Evolutionary conservation across 345 rosid genomes (phyloP), one percentile per base, ranked within the genome.

Genomic region (Linum trigynum): DNA sequence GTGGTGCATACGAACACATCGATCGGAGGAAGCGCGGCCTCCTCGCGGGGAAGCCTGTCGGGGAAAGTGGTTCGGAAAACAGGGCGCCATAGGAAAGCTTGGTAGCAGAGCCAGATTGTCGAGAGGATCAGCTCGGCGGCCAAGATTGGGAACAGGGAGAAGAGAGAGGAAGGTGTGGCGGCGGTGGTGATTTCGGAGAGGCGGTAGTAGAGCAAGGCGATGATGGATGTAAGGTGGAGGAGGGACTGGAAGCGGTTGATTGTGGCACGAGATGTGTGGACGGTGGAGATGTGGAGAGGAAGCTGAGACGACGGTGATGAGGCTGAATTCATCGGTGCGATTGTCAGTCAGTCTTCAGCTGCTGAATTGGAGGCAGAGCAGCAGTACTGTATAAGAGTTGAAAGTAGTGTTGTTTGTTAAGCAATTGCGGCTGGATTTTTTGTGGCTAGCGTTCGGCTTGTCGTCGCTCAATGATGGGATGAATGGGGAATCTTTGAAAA

Each of bases 131-230:
- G 56, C 56, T 51, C 56, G 56, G 56, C 10, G 56, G 56, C n/a
- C 14, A 16, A 9, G 56, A 16, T 16, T 3, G n/a, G 56, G 56
- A 51, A 16, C 56, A 11, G n/a, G 56, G 56, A 16, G n/a, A 51
- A 9, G 56, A 51, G 32, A 23, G 32, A 23, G 32, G 32, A 23
- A 23, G 32, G 32, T 23, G 32, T 16, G 56, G 10, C 3, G 56
- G n/a, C 56, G 56, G 56, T 51, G 56, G 56, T 16, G 56, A 9
- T 51, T 51, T 51, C 14, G 56, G n/a, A 51, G 56, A 51, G 56
- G 56, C 56, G 10, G 6, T 51, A 51, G 56, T 51, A 51, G 56
- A 51, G 56, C 14, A 51, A 51, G 56, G n/a, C n/a, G 56, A 11
- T 2, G 2, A 51, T 51, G 56, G 56, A 11, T 51, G n/a, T 9